Evolutionary conservation across 2,329 filamentous ascomycete species (phyloP).

Genomic region (Aspergillus floridensis): DNA sequence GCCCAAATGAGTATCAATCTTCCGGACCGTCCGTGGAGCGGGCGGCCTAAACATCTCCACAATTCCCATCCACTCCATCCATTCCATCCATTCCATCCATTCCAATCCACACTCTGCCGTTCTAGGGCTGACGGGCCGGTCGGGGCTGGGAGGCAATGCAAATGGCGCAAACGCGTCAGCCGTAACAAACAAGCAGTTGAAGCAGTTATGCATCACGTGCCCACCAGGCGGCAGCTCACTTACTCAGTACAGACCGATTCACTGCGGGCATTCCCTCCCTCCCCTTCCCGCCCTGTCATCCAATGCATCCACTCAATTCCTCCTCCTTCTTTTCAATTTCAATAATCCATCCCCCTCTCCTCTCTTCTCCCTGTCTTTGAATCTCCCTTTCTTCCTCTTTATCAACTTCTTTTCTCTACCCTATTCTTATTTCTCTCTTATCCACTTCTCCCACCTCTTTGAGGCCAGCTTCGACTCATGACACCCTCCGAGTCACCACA

Average conservation of each 20-base stretch:
- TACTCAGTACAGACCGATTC: no score
- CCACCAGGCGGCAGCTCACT: not conserved
- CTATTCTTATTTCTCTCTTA: not conserved
- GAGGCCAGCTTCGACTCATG: conserved; percentile 14
- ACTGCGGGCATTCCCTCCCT: not conserved
- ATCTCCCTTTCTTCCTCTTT: not conserved
- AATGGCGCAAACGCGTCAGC: not conserved
- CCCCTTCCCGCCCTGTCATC: not conserved
- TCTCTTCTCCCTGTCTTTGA: not conserved
- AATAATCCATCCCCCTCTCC: no score
- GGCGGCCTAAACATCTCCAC: no score
- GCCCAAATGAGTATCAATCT: no score
- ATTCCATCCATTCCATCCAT: no score
- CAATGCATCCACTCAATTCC: not conserved
- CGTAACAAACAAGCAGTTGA: not conserved
- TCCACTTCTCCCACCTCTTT: not conserved
- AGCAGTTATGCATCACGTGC: not conserved
- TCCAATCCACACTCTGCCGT: not conserved
- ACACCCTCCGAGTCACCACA: conserved; percentile 1
- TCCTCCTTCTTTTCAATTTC: not conserved
- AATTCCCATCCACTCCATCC: no score
- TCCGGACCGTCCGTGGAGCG: not conserved
- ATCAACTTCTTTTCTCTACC: not conserved
- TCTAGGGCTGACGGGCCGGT: not conserved
- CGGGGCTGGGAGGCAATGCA: not conserved